Base-by-base conservation (phyloP, 345 rosid species). In the Barbarea vulgaris region DNA sequence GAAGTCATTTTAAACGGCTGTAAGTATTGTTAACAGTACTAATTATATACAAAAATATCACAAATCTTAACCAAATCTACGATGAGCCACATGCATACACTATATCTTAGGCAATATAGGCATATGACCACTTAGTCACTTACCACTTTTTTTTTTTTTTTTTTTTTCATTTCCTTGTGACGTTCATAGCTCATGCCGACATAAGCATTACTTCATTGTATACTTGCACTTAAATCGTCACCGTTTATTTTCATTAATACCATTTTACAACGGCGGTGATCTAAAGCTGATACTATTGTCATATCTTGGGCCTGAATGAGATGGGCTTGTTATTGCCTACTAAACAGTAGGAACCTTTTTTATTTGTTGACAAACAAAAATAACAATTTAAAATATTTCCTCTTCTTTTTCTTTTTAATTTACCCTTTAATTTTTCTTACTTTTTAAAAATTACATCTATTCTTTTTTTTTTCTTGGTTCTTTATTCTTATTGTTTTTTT, bases 81-180 rank as follows among this genome's bases (percentile, higher is more conserved):
- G 37, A 74, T 65, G 15, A 74, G 51, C 25, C 58, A 64, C 78
- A 55, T 74, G 70, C 56, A 63, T 53, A 37, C 64, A 73, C 71
- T 64, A 44, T 64, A 31, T 30, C 54, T 55, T 69, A 55, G 53
- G 36, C 62, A 39, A 50, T 37, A 50, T 37, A 52, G 60, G 53
- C 54, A 72, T 51, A 62, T 51, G 63, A 39, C 62, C 52, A 69
- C 21, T 47, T 24, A 13, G 17, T 47, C 50, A 69, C 9, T 61
- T 18, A 6, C 53, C 52, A 37, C 42, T 54, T 72, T 36, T 30
- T 12, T 19, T 37, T 14, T 72, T 60, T 11, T 10, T 7, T 8
- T 19, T 48, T 13, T 72, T 60, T 11, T 15, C 4, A 5, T 18
- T 21, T 21, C 2, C n/a, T 17, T 28, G 7, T 5, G 27, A 24